A percentile compares a stretch with the other conserved stretches of the same genome.
These are phyloP conservation scores for Botrytis sinoallii DNA, from an alignment of 2,329 filamentous ascomycete genomes.

Conservation along the genomic window DNA sequence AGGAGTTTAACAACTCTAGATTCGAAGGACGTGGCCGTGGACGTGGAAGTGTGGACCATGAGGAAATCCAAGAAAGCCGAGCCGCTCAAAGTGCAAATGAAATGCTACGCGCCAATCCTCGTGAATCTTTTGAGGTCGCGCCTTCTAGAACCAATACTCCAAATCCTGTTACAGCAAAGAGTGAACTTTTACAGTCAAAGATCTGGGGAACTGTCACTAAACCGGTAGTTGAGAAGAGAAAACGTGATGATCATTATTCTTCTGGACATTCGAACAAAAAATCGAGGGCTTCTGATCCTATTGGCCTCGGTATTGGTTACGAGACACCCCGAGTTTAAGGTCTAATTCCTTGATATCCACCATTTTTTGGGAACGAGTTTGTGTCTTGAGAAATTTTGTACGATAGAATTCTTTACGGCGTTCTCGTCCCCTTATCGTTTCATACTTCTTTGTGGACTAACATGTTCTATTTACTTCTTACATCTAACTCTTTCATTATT, in stretches of 20 bases:
- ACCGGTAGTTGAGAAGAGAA: constrained; percentile 43
- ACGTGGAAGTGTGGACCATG: constrained; percentile 46
- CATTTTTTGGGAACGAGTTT: not conserved
- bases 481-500: not conserved
- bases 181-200: constrained; percentile 53
- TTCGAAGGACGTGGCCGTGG: constrained; percentile 35
- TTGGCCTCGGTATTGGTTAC: constrained; percentile 55
- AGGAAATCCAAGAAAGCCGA: constrained; percentile 69
- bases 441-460: not conserved
- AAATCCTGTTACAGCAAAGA: constrained; percentile 44
- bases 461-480: not conserved
- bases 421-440: not conserved
- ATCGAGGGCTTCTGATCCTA: constrained; percentile 44
- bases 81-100: constrained; percentile 74
- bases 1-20: constrained; percentile 54
- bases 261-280: constrained; percentile 44
- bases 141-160: constrained; percentile 35
- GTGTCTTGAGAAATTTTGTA: not conserved
- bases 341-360: not conserved
- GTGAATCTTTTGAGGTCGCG: constrained; percentile 39
- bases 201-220: constrained; percentile 60
- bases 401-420: not conserved
- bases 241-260: constrained; percentile 27
- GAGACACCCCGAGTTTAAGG: constrained; percentile 20
- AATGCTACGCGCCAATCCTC: constrained; percentile 62